Percentiles rank a stretch among this genome's conserved stretches.
Conservation (phyloP, 164 flowering plant genomes). For the Chimonanthus praecox region DNA sequence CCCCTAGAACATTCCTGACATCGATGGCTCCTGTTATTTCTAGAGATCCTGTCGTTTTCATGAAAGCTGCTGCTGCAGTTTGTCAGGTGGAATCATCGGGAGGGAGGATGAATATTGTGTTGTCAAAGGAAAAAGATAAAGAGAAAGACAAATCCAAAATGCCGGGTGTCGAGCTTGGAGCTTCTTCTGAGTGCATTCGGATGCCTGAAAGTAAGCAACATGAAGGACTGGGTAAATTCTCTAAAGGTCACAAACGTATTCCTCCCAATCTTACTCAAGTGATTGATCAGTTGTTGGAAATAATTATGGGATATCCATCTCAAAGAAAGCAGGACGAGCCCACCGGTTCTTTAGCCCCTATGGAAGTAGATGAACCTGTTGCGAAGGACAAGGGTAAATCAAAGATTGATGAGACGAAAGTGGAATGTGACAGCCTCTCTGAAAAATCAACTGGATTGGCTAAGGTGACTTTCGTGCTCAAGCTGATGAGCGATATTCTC, state of each 20-base stretch:
- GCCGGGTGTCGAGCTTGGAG: constrained; percentile 48
- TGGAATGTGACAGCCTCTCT: constrained; percentile 32
- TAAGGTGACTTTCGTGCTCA: constrained; percentile 81
- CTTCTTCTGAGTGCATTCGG: constrained; percentile 46
- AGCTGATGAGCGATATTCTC: constrained; percentile 82
- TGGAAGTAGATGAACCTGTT: constrained; percentile 80
- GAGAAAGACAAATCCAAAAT: constrained; percentile 65
- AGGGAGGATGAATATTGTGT: constrained; percentile 57
- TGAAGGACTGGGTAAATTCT: constrained; percentile 57
- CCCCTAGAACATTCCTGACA: constrained; percentile 60
- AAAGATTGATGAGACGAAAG: constrained; percentile 54
- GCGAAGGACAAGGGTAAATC: constrained; percentile 76
- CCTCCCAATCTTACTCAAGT: constrained; percentile 79
- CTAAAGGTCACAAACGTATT: constrained; percentile 69
- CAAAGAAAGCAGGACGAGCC: constrained; percentile 31
- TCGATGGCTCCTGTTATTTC: constrained; percentile 87
- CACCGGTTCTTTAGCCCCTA: constrained; percentile 23
- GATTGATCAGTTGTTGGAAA: constrained; percentile 82
- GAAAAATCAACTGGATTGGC: constrained; percentile 75
- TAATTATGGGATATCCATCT: constrained; percentile 48
- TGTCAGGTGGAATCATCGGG: constrained; percentile 87
- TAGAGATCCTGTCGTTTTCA: constrained; percentile 80
- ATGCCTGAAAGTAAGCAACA: constrained; percentile 64
- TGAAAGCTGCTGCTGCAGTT: constrained; percentile 75
- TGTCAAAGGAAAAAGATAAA: constrained; percentile 71